Base-by-base conservation (phyloP, 768 basidiomycete genomes). In the Candolleomyces eurysporus region DNA sequence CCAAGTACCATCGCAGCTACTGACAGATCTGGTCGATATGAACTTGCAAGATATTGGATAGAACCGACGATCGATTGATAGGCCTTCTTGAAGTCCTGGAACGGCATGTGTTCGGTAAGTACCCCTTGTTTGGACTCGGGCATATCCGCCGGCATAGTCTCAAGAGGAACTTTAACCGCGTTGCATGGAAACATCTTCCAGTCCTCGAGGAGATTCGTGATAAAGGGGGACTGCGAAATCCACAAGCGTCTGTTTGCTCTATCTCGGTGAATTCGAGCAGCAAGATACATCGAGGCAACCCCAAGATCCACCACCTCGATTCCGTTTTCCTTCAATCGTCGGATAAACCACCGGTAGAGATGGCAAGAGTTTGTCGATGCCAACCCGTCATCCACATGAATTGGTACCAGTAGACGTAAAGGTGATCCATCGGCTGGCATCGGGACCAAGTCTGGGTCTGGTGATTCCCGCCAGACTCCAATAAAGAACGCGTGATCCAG, bases 11-110 rank as follows among this genome's bases (percentile, higher is more conserved):
- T 58, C 17, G 74, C 71, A 14, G 69, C 63, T 42, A 62, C 72
- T 0, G 71, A 45, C 21, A 78, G 69, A 48, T 79, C 72, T 0
- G 76, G 76, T 2, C 66, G 66, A 5, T 74, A 74, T 5, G 65
- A 67, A 5, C 73, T 62, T 5, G 73, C 61, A 0, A 70, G 61
- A 56, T 70, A 72, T 19, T 67, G 65, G 0, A 74, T 46, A 0
- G 46, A 65, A 8, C 69, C 70, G 4, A 72, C 63, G 13, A 72
- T 61, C 0, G 48, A 48, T 22, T 56, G 60, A 49, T 61, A 61
- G 11, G 48, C 48, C 21, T 49, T 49, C 14, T 9, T 49, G 48
- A 49, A 19, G 48, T 43, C 17, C 36, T 54, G 26, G 36, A 43
- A 17, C 22, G 21, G 36, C 13, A 60, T 21, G 19, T 54, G 48